Conservation (phyloP, 495 filamentous ascomycete species). For the Daldinia vernicosa region DNA sequence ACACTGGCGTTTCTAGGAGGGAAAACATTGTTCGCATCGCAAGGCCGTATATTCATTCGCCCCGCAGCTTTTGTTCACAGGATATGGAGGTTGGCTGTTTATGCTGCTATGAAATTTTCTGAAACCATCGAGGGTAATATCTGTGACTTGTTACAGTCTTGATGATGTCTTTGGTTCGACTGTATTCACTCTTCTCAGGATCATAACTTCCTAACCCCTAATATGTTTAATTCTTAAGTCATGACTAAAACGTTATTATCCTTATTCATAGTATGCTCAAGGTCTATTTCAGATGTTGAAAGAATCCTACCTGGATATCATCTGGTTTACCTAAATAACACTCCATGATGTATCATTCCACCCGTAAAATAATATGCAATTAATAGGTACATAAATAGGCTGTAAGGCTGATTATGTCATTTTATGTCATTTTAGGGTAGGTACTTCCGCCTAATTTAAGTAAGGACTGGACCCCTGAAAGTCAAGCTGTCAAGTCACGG, state of each 20-base stretch:
- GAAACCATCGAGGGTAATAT: neutral
- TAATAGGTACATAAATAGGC: constrained; percentile 18
- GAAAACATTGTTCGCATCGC: constrained; percentile 3
- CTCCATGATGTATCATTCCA: neutral
- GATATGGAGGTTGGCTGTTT: constrained; percentile 9
- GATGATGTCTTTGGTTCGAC: neutral
- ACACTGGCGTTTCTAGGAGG: constrained; percentile 25
- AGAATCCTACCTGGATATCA: too few relatives aligned
- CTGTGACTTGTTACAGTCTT: neutral
- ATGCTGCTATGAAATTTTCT: constrained; percentile 6
- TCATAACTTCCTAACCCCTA: neutral
- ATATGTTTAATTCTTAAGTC: neutral
- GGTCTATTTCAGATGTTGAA: too few relatives aligned
- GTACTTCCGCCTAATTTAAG: neutral
- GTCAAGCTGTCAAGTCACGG: constrained; percentile 24
- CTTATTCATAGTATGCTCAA: neutral
- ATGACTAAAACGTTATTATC: neutral
- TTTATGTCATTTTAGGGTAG: constrained; percentile 17
- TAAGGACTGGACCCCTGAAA: constrained; percentile 39
- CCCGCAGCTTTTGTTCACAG: constrained; percentile 2
- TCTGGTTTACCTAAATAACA: neutral
- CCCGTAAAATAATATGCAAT: constrained; percentile 9
- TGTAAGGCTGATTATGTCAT: constrained; percentile 35
- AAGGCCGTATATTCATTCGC: constrained; percentile 10
- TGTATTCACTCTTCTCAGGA: neutral